These are phyloP conservation scores for Brettanomyces sp. DNA, from an alignment of 805 yeast genomes.

Conservation along the genomic window DNA sequence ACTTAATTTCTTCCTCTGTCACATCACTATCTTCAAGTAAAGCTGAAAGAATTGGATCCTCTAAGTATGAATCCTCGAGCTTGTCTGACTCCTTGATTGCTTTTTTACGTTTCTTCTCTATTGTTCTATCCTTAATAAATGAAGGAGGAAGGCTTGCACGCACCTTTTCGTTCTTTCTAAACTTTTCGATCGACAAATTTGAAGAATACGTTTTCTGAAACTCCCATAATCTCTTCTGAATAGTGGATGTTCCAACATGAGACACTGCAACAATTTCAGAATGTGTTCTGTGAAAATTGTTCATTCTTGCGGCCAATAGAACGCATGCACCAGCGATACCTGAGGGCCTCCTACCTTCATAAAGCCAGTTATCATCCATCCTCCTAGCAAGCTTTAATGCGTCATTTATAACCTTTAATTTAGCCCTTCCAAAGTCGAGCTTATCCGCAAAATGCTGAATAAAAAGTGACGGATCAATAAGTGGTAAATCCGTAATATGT, in stretches of 20 bases:
- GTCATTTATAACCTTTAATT: conserved; percentile 71
- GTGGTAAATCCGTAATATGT: conserved; percentile 67
- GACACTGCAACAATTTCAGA: conserved; percentile 92
- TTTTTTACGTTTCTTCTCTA: conserved; percentile 28
- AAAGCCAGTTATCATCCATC: conserved; percentile 93
- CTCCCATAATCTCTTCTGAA: conserved; percentile 84
- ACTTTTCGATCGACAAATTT: conserved; percentile 58
- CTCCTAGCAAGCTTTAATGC: conserved; percentile 80
- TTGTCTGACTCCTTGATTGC: conserved; percentile 24
- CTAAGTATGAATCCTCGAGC: conserved; percentile 29
- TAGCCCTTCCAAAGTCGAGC: conserved; percentile 68
- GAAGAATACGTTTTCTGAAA: conserved; percentile 75
- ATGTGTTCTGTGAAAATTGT: conserved; percentile 84
- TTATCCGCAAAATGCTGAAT: conserved; percentile 90
- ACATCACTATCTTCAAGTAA: conserved; percentile 35
- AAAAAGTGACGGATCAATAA: conserved; percentile 90
- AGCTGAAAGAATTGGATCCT: conserved; percentile 35
- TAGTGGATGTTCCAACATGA: conserved; percentile 88
- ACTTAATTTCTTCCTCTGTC: conserved; percentile 35
- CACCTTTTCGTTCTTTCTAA: conserved; percentile 39
- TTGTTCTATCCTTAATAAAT: conserved; percentile 49
- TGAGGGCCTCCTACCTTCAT: conserved; percentile 95
- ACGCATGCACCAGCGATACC: conserved; percentile 98
- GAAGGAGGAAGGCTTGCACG: conserved; percentile 75
- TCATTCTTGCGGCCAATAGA: conserved; percentile 91